Conservation (phyloP, 2,329 filamentous ascomycete species). For the Ophiosphaerella herpotricha region DNA sequence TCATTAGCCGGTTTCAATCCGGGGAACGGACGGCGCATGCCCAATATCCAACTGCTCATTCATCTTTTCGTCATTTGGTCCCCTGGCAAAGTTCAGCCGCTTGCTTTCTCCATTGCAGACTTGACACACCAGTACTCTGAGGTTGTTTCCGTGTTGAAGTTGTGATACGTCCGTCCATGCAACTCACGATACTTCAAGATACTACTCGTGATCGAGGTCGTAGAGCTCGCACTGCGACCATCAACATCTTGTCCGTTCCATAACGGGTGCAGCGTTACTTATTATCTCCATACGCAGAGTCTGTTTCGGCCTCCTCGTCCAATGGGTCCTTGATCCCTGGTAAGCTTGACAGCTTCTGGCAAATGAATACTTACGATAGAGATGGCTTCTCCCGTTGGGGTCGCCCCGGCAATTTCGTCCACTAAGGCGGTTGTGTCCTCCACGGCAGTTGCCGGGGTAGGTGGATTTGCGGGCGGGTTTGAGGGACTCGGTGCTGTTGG, state of each 20-base stretch:
- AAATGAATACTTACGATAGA: slow-evolving; percentile 1
- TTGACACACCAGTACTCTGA: no score
- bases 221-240: slow-evolving; percentile 14
- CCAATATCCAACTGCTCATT: slow-evolving; percentile 49
- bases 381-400: background rate
- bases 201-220: slow-evolving; percentile 28
- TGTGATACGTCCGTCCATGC: slow-evolving; percentile 37
- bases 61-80: slow-evolving; percentile 44
- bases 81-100: slow-evolving; percentile 9
- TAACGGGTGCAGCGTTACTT: no score
- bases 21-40: slow-evolving; percentile 6
- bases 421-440: background rate
- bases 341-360: slow-evolving; percentile 1
- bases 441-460: background rate
- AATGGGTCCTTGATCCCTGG: slow-evolving; percentile 4
- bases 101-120: no score
- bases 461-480: slow-evolving; percentile 2
- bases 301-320: background rate
- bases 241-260: no score
- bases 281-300: background rate
- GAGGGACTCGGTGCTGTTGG: background rate
- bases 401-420: background rate
- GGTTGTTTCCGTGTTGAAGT: slow-evolving; percentile 26
- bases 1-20: slow-evolving; percentile 5
- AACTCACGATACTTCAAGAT: slow-evolving; percentile 32